Base-by-base conservation (phyloP, 2,329 filamentous ascomycete genomes). In the Chalaropsis ovoidea region DNA sequence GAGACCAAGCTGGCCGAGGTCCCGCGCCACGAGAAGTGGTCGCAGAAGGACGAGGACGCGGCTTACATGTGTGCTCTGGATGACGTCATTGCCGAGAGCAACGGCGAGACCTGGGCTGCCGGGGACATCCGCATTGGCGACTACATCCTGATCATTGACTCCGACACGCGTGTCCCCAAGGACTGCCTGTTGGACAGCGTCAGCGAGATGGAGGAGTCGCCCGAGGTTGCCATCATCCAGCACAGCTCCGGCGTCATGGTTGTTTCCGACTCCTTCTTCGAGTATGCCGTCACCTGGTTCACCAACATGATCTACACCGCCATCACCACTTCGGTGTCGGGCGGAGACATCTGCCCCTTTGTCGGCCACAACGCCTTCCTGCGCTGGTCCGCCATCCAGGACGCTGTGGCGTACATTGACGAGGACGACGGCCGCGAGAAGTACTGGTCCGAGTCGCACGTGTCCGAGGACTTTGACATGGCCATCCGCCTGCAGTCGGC, bases 91-190 rank as follows among this genome's bases (percentile, higher is more conserved):
- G 35, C 35, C 35, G 81, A 85, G 60, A 83, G 86, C 61, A 80
- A 88, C 66, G 84, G 85, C 19, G 83, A 86, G 31, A 87, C 87
- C 35, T 89, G 87, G 87, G 89, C 89, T 19, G 89, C 90, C 72
- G 90, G 90, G 68, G 90, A 94, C 74, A 87, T 95, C 70, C 88
- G 90, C 63, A 79, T 95, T 22, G 90, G 90, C 66, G 90, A 95
- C 75, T 92, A 91, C 74, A 89, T 92, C 67, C 77, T 89, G 39
- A 77, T 69, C 5, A 67, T 90, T 72, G 87, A 90, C 76, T 90
- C 87, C 1, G 88, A 91, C 74, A 91, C 88, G 41, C 87, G 87
- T 74, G 87, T 90, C 1, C 89, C 89, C 1, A 77, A 80, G 6
- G 89, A 92, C 74, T 89, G 85, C 69, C 77, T 89, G 13, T 76